Conservation (phyloP, 2,329 filamentous ascomycete genomes). For the Albifimbria verrucaria region DNA sequence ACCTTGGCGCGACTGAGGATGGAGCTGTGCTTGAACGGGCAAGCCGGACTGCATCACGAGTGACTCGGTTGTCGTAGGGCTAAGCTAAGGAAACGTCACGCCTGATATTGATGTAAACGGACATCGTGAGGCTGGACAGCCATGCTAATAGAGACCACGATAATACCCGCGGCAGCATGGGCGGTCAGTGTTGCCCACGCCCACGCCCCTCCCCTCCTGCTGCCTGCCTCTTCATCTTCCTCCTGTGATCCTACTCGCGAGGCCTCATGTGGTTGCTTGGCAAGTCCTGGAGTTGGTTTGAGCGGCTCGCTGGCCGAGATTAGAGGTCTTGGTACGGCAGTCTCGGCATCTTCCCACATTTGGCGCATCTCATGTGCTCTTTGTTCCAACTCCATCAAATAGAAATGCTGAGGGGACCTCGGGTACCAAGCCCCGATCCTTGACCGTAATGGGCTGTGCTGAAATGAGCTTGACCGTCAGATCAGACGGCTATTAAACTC, state of each 20-base stretch:
- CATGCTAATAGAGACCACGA: too few relatives aligned
- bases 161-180: too few relatives aligned
- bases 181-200: too few relatives aligned
- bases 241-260: background rate
- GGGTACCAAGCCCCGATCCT: background rate
- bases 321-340: slow-evolving; percentile 25
- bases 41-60: too few relatives aligned
- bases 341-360: slow-evolving; percentile 17
- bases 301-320: background rate
- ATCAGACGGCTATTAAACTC: too few relatives aligned
- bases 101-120: too few relatives aligned
- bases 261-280: background rate
- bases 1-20: background rate
- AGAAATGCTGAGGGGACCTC: background rate
- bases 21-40: too few relatives aligned
- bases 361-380: background rate
- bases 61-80: too few relatives aligned
- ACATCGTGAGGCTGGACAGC: too few relatives aligned
- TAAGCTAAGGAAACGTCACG: too few relatives aligned
- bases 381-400: background rate
- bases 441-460: too few relatives aligned
- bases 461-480: too few relatives aligned
- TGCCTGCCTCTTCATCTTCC: background rate
- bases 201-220: background rate
- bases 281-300: background rate